Evolutionary conservation across 495 filamentous ascomycete genomes (phyloP).

Genomic region (Neurospora sp.): DNA sequence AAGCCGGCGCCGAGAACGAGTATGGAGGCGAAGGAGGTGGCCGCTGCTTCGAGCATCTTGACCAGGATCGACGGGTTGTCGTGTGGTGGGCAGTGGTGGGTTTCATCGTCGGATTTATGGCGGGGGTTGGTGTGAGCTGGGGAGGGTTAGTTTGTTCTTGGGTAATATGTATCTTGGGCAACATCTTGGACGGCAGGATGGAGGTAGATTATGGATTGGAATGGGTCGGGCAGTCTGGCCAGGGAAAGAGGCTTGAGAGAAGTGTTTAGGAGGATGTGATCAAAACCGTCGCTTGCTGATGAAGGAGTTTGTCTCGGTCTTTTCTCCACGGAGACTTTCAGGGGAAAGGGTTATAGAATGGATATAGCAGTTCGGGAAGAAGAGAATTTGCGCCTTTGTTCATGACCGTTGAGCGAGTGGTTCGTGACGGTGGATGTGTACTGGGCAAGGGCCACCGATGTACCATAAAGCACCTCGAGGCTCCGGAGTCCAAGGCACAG

Average conservation of each 20-base stretch:
- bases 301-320: background rate
- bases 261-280: background rate
- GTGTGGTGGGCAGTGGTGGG: slow-evolving; percentile 8
- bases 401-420: background rate
- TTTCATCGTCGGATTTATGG: background rate
- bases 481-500: background rate
- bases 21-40: slow-evolving; percentile 81
- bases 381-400: background rate
- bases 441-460: background rate
- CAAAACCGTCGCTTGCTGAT: background rate
- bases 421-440: background rate
- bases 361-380: background rate
- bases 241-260: background rate
- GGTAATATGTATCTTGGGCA: background rate
- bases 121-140: background rate
- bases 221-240: background rate
- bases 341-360: background rate
- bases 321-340: background rate
- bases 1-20: slow-evolving; percentile 61
- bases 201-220: background rate
- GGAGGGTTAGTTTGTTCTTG: background rate
- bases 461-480: background rate
- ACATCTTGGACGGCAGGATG: background rate
- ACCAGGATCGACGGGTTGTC: slow-evolving; percentile 32
- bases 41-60: slow-evolving; percentile 78